These are phyloP conservation scores for Polyporus arcularius DNA, from an alignment of 768 basidiomycete species.

Conservation along the genomic window DNA sequence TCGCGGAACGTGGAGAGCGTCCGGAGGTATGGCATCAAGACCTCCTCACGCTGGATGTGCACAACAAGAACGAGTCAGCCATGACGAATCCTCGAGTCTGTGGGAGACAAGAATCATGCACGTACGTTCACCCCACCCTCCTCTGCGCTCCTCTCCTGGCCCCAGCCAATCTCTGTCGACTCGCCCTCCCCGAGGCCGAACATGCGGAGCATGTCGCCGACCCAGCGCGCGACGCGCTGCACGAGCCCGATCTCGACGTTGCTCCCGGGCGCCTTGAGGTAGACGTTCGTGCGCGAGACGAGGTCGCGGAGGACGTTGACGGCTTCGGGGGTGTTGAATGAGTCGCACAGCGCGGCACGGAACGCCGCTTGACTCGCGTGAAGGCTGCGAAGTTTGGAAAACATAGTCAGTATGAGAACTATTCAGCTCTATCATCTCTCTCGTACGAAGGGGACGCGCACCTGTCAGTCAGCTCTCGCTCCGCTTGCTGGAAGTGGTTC, in stretches of 20 bases:
- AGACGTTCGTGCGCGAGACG: conserved; percentile 84
- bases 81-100: background rate
- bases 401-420: background rate
- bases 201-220: conserved; percentile 71
- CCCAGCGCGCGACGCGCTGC: conserved; percentile 66
- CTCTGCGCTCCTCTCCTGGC: conserved; percentile 52
- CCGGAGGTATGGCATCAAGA: conserved; percentile 87
- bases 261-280: conserved; percentile 70
- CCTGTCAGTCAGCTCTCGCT: conserved; percentile 69
- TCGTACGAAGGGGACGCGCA: conserved; percentile 34
- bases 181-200: conserved; percentile 79
- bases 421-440: no score
- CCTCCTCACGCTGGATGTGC: conserved; percentile 67
- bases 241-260: conserved; percentile 63
- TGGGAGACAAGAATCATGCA: conserved; percentile 10
- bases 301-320: conserved; percentile 76
- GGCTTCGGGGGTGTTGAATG: conserved; percentile 92
- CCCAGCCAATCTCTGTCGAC: conserved; percentile 82
- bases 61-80: conserved; percentile 12
- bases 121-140: conserved; percentile 54
- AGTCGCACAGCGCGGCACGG: conserved; percentile 88
- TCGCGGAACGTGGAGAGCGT: conserved; percentile 90
- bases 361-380: conserved; percentile 75
- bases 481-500: conserved; percentile 66
- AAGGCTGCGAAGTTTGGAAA: conserved; percentile 47